Conservation (phyloP, 768 basidiomycete genomes). For the Trametes gibbosa region DNA sequence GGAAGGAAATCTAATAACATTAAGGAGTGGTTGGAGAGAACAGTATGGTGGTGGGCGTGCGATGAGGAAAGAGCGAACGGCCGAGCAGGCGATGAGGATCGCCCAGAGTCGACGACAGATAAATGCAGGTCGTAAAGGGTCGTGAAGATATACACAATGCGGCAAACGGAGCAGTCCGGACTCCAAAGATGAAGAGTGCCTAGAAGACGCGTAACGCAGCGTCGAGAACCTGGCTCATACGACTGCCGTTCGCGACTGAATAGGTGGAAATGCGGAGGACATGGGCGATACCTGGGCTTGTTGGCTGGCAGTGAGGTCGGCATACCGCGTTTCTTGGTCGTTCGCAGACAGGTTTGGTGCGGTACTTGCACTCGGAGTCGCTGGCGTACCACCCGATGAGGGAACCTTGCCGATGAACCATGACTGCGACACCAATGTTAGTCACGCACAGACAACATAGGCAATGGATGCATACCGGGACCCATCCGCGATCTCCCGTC, state of each 20-base stretch:
- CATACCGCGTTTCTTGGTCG: conserved; percentile 23
- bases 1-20: conserved; percentile 1
- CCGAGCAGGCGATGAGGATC: not conserved
- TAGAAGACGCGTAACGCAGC: not conserved
- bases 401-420: conserved; percentile 95
- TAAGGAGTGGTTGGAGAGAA: conserved; percentile 2
- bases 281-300: conserved; percentile 66
- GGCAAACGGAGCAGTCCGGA: not conserved
- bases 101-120: not conserved
- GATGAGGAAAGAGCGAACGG: not conserved
- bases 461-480: conserved; percentile 57
- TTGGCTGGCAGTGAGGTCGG: conserved; percentile 39
- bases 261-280: conserved; percentile 76
- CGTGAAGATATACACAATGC: not conserved
- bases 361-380: conserved; percentile 43
- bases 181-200: not conserved
- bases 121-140: conserved; percentile 12
- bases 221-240: conserved; percentile 9
- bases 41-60: not conserved
- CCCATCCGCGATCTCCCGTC: conserved; percentile 94
- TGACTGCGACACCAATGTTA: conserved; percentile 43
- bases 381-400: conserved; percentile 37
- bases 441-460: conserved; percentile 7
- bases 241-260: conserved; percentile 28
- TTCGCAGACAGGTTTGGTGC: conserved; percentile 22